Evolutionary conservation across 2,329 filamentous ascomycete genomes (phyloP), one percentile per base, ranked within the genome.

Genomic region (Thyridium curvatum): DNA sequence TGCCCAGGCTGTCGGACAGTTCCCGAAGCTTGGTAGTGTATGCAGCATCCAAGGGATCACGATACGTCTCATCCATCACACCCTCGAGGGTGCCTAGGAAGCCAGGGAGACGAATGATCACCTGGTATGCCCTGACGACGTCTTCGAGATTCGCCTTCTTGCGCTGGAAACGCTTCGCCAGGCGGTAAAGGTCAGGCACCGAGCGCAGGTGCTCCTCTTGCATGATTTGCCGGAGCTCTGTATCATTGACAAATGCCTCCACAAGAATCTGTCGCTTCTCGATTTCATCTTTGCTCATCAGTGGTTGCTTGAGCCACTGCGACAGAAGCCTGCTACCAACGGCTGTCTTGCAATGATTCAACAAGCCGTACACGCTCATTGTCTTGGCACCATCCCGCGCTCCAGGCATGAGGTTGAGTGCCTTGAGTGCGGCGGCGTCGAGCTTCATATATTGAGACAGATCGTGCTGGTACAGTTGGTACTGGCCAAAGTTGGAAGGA

Each of bases 301-400:
- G 66, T 1, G 93, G 93, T 60, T 98, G 93, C 64, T 98, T 98
- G 38, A 98, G 70, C 93, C 93, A 98, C 57, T 98, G 94, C 2
- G 91, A 84, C 21, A 98, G 69, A 41, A 98, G 62, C 35, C 94
- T 77, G 53, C 90, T 94, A 12, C 93, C 93, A 1, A 94, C 82
- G 0, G 93, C 87, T 2, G 93, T 98, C 61, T 95, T 97, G 79
- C 93, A 98, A 61, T 97, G 90, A 53, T 98, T 97, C 32, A 98
- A 71, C 14, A 98, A 68, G 1, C 93, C 93, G 52, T 86, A 98
- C 38, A 98, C 61, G 56, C 90, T 97, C 93, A 98, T 98, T 1
- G 80, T 94, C 68, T 96, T 97, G n/a, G 88, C 78, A 2, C 93
- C 93, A 55, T 98, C 93, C 47, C 89, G 81, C 0, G 87, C 87